Evolutionary conservation across 257 asterid species (phyloP), one percentile per base, ranked within the genome.

Genomic region (Salvia splendens): DNA sequence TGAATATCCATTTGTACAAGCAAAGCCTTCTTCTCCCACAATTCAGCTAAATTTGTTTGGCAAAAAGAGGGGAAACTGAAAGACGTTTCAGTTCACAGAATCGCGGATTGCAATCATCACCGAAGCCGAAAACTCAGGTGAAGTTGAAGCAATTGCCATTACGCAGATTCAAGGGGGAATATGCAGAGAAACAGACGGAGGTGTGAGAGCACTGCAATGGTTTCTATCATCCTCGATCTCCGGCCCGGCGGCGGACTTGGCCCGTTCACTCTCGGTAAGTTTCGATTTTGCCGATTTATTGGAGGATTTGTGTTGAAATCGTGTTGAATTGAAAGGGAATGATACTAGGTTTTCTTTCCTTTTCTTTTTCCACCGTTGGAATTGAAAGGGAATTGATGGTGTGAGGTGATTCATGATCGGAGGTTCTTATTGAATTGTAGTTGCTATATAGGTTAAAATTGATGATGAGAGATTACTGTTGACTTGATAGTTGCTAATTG

Each of bases 121-220:
- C 54, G 50, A 14, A 64, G 41, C 59, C 24, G 56, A 62, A 41
- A 24, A n/a, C 0, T 24, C 76, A 46, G 65, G 58, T 59, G 33
- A 51, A 16, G 59, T 60, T 12, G 51, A 50, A 55, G 65, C 20
- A 14, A 0, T 20, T 46, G 40, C 15, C 24, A 47, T 49, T 2
- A 54, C 12, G n/a, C 55, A 33, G 54, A 24, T 7, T 41, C 8
- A 14, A 49, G 64, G 51, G 55, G 79, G 78, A 82, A 64, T 41
- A 71, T 80, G 88, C 96, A 83, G 84, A 85, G 95, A 65, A 81
- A 80, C 8, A 80, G 96, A 75, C 90, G 95, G 69, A 81, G 95
- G 78, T 90, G 95, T 71, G 95, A 90, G 77, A 86, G 95, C 74
- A 86, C 86, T 28, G 87, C 95, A 72, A 86, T 90, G 97, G 95